Base-by-base conservation (phyloP, 1,284 basidiomycete genomes). In the Melampsora americana region DNA sequence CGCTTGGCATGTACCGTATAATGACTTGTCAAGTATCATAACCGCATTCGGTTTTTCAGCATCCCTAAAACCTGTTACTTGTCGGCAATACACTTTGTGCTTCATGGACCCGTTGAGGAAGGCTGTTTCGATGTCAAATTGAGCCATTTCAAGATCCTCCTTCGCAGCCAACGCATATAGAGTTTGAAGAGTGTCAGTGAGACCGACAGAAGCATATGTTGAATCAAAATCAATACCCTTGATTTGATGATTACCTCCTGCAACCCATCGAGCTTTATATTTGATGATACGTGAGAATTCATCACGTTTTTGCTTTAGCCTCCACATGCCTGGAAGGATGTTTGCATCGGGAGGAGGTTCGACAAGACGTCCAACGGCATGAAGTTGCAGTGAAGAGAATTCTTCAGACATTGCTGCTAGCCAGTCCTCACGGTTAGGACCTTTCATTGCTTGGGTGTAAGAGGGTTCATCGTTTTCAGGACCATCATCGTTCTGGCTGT, bases 51-150 rank as follows among this genome's bases (percentile, higher is more conserved):
- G 18, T 18, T 62, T 62, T 4, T 3, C 5, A 6, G 60, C 3
- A 5, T 26, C 60, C 4, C 26, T 5, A 26, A 62, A 62, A 7
- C 60, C 60, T 26, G 14, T 62, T 5, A 62, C 60, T 62, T 62
- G 60, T 5, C 30, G n/a, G 5, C 5, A 4, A 26, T 62, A 62
- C 2, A 62, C 60, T 26, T 23, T 32, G n/a, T 26, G 18, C 2
- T 62, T 4, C 2, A 62, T 5, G 2, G 7, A 16, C 4, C 60
- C 60, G 26, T 62, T 16, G 14, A 62, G 26, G 18, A 62, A 62
- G 23, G 60, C 28, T 2, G 60, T 62, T 23, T 26, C 26, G 2
- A 62, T 62, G 60, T 62, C 30, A 18, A 62, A 62, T 62, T 62
- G 16, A 5, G 5, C 14, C n/a, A 62, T 26, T 18, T 28, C 26